Evolutionary conservation across 139 green algal species (phyloP), one percentile per base, ranked within the genome.

Genomic region (Chlamydomonas applanata): DNA sequence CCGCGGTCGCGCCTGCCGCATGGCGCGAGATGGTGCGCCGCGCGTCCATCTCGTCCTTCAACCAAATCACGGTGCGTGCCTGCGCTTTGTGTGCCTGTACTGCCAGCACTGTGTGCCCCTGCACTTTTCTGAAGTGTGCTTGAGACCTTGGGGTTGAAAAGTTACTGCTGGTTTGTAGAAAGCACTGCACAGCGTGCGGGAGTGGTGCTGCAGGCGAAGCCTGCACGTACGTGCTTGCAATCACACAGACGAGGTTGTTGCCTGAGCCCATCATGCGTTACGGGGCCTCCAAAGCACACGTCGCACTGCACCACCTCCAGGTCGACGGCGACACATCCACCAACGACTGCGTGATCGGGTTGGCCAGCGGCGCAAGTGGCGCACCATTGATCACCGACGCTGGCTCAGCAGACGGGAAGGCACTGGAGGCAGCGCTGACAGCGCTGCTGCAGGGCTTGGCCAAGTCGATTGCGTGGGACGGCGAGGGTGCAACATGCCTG

Each of bases 401-500:
- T 0, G 52, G 32, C 73, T 86, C 67, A 14, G 25, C 46, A 2
- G 89, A 95, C 24, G 89, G 81, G 25, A 71, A 88, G 78, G 75
- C 85, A 76, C 86, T 99, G 44, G 87, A 96, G 77, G 88, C 82
- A 1, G 96, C 94, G 0, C 62, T 98, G 4, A 98, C 93, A 2
- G 94, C 93, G 0, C 74, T 99, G 22, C 88, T 95, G 25, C 79
- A 95, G 89, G 92, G 91, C 17, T 76, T 97, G 73, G 93, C 94
- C 70, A 99, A 99, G 88, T 88, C 86, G 27, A 97, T 99, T 72
- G 96, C 96, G 1, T 99, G 96, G 96, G 96, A 99, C 79, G 96
- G 96, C 24, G 96, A 99, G 83, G 96, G 96, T 24, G 96, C 96
- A 25, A 99, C 95, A 0, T 95, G 93, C 80, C 86, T 99, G 14